These are phyloP conservation scores for Boletus insuetus DNA, from an alignment of 768 basidiomycete genomes.

Conservation along the genomic window DNA sequence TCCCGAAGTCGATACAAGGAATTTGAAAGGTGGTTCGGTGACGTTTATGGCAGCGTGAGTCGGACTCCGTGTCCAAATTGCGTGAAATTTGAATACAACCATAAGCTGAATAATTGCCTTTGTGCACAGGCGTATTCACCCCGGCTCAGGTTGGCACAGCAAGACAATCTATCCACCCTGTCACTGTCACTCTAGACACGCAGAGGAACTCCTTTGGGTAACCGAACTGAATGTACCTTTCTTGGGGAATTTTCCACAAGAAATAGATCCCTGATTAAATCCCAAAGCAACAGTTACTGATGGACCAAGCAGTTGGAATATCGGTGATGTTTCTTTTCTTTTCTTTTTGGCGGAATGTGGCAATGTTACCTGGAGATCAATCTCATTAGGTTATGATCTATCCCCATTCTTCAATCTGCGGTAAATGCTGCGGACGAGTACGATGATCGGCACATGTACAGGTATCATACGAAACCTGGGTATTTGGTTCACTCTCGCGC, in stretches of 20 bases:
- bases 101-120: too few relatives aligned
- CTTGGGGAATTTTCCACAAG: neutral
- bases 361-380: neutral
- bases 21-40: too few relatives aligned
- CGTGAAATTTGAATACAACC: neutral
- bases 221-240: neutral
- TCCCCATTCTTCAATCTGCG: neutral
- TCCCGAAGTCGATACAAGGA: too few relatives aligned
- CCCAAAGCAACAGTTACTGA: neutral
- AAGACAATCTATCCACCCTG: neutral
- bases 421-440: too few relatives aligned
- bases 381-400: neutral
- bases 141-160: neutral
- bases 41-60: neutral
- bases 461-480: neutral
- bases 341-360: too few relatives aligned
- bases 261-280: neutral
- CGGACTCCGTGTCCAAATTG: neutral
- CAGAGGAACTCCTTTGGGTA: neutral
- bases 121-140: too few relatives aligned
- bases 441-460: too few relatives aligned
- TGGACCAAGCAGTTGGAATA: too few relatives aligned
- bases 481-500: neutral
- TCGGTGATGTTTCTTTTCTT: too few relatives aligned
- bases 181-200: neutral